These are phyloP conservation scores for Aureobasidium sp. DNA, from an alignment of 2,329 filamentous ascomycete species.

Conservation along the genomic window DNA sequence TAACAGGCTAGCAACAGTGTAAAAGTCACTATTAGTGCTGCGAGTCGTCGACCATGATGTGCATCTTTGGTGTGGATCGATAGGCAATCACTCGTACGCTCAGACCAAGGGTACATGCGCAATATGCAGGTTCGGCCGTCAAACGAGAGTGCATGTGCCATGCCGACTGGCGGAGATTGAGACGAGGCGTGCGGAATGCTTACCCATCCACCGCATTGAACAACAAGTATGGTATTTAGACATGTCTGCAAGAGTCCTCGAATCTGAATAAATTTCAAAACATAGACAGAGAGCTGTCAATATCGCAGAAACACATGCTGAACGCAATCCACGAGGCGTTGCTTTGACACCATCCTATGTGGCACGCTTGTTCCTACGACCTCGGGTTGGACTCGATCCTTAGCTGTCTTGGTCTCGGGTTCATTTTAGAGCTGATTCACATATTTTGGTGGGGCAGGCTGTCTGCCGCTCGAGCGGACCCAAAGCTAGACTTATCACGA, in stretches of 20 bases:
- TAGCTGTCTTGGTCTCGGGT: neutral
- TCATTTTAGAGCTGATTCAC: neutral
- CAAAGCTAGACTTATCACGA: conserved; percentile 13
- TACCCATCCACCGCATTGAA: neutral
- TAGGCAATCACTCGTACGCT: conserved; percentile 16
- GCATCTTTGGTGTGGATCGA: conserved; percentile 8
- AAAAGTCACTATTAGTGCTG: conserved; percentile 2
- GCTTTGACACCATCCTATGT: neutral
- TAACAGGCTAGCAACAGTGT: neutral
- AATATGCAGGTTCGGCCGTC: conserved; percentile 14
- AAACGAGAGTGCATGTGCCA: conserved; percentile 18
- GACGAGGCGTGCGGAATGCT: neutral
- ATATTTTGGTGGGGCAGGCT: conserved; percentile 5
- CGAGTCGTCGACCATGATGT: neutral
- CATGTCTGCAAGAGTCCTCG: neutral
- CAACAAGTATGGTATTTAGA: neutral
- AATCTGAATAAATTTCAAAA: neutral
- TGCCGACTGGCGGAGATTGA: conserved; percentile 4
- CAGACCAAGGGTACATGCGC: conserved; percentile 3
- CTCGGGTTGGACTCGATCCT: conserved; percentile 9
- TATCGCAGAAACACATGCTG: neutral
- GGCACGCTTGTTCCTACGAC: neutral
- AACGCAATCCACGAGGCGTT: neutral
- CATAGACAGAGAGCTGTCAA: neutral
- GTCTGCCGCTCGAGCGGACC: conserved; percentile 14